phyloP scores from a whole-genome alignment of 2,329 filamentous ascomycete species.

The Fusarium keratoplasticum region DNA sequence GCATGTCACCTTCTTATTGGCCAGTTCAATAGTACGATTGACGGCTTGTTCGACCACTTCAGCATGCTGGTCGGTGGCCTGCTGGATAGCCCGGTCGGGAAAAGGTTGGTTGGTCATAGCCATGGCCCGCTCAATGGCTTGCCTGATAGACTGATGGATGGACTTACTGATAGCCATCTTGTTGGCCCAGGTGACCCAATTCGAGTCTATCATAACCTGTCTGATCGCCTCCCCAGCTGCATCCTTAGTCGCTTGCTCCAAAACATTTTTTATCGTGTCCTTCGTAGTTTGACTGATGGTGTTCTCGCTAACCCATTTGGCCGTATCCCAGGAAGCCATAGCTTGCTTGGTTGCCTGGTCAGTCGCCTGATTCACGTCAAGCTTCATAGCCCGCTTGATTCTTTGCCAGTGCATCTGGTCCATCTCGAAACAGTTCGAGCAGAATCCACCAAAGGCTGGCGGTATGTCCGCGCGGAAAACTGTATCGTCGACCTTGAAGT shows the following conservation, averaged over 20 bases:
- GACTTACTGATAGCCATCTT: neutral
- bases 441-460: neutral
- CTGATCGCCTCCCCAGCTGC: neutral
- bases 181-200: neutral
- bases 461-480: neutral
- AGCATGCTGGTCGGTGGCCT: neutral
- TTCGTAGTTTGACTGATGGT: neutral
- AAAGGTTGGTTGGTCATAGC: neutral
- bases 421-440: neutral
- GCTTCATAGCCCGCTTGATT: neutral
- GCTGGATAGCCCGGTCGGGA: neutral
- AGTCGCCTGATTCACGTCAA: neutral
- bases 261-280: neutral
- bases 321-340: neutral
- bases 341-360: neutral
- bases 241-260: neutral
- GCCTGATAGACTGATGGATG: neutral
- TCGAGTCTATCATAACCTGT: neutral
- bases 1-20: neutral
- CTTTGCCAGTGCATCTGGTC: neutral
- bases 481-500: rapidly evolving
- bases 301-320: neutral
- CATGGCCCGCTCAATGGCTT: neutral
- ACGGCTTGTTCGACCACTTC: neutral
- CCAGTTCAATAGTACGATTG: neutral